phyloP scores from a whole-genome alignment of 2,329 filamentous ascomycete species.

The Hypoxylon sp. region DNA sequence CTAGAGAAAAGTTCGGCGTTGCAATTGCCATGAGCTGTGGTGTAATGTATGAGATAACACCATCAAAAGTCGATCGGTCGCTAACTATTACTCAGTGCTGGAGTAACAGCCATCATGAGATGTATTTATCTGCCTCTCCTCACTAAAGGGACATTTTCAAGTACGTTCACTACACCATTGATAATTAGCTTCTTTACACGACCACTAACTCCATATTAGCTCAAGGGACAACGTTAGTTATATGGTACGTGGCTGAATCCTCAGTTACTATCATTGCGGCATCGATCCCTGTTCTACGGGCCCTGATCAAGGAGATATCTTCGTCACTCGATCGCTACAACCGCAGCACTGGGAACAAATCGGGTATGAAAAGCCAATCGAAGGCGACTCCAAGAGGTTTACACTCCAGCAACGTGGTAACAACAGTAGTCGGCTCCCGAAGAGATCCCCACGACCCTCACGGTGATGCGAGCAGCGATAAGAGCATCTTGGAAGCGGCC shows the following conservation, averaged over 20 bases:
- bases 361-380: slow-evolving; percentile 34
- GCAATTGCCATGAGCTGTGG: slow-evolving; percentile 53
- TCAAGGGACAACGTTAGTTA: slow-evolving; percentile 45
- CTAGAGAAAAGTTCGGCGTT: slow-evolving; percentile 51
- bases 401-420: slow-evolving; percentile 42
- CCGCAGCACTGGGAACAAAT: slow-evolving; percentile 33
- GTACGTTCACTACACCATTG: slow-evolving; percentile 37
- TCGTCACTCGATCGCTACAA: slow-evolving; percentile 43
- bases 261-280: slow-evolving; percentile 51
- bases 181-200: background rate
- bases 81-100: slow-evolving; percentile 40
- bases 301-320: slow-evolving; percentile 49
- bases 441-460: slow-evolving; percentile 32
- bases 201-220: slow-evolving; percentile 15
- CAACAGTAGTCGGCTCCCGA: slow-evolving; percentile 37
- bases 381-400: slow-evolving; percentile 30
- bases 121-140: slow-evolving; percentile 43
- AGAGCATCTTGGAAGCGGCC: slow-evolving; percentile 43
- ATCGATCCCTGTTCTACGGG: slow-evolving; percentile 55
- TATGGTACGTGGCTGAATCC: slow-evolving; percentile 52
- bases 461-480: slow-evolving; percentile 45
- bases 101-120: slow-evolving; percentile 48
- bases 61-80: background rate
- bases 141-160: slow-evolving; percentile 40
- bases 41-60: slow-evolving; percentile 45